These are phyloP conservation scores for Xerocomellus intermedius DNA, from an alignment of 768 basidiomycete genomes.

Conservation along the genomic window DNA sequence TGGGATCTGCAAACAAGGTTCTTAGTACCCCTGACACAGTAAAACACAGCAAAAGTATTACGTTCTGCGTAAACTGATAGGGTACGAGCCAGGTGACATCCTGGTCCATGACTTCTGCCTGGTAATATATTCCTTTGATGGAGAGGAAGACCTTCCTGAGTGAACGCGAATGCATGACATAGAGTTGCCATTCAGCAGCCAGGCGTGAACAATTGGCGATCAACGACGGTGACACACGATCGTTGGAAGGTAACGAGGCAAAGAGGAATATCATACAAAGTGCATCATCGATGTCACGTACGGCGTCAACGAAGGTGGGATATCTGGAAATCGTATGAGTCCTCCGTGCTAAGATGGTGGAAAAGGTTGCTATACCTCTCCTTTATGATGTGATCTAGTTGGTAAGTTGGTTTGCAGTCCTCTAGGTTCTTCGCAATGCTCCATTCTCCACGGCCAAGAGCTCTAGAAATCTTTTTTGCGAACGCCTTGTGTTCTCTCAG, in stretches of 20 bases:
- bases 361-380: constrained; percentile 63
- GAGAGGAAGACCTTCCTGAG: constrained; percentile 92
- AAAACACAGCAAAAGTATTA: constrained; percentile 36
- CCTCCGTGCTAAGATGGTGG: background rate
- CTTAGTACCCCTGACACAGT: constrained; percentile 4
- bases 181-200: constrained; percentile 95
- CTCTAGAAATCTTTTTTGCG: constrained; percentile 92
- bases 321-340: constrained; percentile 55
- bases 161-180: constrained; percentile 82
- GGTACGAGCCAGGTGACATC: constrained; percentile 95
- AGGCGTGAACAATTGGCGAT: constrained; percentile 89
- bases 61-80: constrained; percentile 95
- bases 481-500: constrained; percentile 97
- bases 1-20: constrained; percentile 62
- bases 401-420: constrained; percentile 88
- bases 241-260: constrained; percentile 84
- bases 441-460: constrained; percentile 94
- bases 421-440: constrained; percentile 90
- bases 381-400: constrained; percentile 94
- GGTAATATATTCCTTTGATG: constrained; percentile 98
- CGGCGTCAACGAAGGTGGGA: constrained; percentile 92
- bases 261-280: constrained; percentile 94
- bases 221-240: constrained; percentile 76
- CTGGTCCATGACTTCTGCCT: constrained; percentile 93
- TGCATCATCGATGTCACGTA: constrained; percentile 96